These are phyloP conservation scores for Oxytropis ochrocephala DNA, from an alignment of 306 rosid genomes.

Conservation along the genomic window DNA sequence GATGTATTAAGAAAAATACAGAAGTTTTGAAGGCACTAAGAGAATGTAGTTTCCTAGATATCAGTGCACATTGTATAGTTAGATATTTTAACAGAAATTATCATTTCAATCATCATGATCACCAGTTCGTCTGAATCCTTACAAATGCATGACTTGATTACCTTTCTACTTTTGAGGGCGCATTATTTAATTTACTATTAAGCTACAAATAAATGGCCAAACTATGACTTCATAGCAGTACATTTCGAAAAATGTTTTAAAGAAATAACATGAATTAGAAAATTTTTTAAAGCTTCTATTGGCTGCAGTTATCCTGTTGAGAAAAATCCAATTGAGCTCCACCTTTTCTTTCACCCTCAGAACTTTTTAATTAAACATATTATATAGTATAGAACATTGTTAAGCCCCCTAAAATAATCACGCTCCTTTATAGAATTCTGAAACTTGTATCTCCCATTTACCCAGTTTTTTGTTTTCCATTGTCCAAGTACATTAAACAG, in stretches of 20 bases:
- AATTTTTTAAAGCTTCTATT: not conserved
- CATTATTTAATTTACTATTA: not conserved
- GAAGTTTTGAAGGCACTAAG: not conserved
- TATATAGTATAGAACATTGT: not conserved
- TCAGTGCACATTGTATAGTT: not conserved
- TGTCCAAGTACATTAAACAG: not conserved
- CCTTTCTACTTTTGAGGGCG: conserved; percentile 11
- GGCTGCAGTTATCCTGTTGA: not conserved
- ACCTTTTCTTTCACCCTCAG: not conserved
- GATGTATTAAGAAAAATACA: not conserved
- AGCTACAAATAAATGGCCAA: not conserved
- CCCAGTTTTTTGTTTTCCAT: not conserved
- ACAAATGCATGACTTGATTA: not conserved
- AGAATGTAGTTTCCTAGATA: not conserved
- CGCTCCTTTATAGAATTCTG: not conserved
- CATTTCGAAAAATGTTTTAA: not conserved
- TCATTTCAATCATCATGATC: not conserved
- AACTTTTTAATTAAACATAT: not conserved
- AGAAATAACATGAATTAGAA: not conserved
- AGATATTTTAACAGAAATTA: not conserved
- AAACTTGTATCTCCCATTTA: not conserved
- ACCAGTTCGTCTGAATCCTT: not conserved
- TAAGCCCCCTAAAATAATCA: not conserved
- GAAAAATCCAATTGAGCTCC: not conserved
- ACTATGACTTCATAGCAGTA: not conserved